Evolutionary conservation across 2,329 filamentous ascomycete genomes (phyloP).

Genomic region (Ascocoryne sarcoides): DNA sequence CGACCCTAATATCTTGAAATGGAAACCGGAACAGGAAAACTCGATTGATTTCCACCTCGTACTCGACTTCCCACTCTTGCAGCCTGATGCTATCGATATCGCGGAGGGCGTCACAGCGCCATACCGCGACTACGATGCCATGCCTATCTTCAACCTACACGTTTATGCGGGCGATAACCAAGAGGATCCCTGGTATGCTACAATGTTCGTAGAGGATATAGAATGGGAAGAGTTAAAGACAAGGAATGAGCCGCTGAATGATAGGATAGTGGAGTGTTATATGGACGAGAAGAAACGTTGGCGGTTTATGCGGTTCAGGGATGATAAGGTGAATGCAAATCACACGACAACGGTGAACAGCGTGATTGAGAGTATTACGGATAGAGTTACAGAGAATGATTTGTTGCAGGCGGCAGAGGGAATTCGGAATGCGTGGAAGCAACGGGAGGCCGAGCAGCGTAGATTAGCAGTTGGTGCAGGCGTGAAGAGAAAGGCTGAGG

Average conservation of each 20-base stretch:
- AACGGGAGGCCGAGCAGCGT: conserved; percentile 16
- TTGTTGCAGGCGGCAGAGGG: conserved; percentile 57
- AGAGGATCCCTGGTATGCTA: conserved; percentile 45
- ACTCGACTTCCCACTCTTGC: conserved; percentile 64
- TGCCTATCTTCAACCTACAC: conserved; percentile 65
- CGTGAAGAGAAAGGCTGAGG: conserved; percentile 23
- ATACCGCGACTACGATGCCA: conserved; percentile 69
- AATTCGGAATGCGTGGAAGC: conserved; percentile 78
- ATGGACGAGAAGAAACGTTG: conserved; percentile 68
- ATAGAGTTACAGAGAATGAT: conserved; percentile 76
- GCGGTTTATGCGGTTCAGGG: conserved; percentile 82
- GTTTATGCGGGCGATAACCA: conserved; percentile 55
- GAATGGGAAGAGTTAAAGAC: conserved; percentile 82
- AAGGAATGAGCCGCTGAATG: conserved; percentile 67
- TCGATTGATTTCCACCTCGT: conserved; percentile 84
- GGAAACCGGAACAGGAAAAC: conserved; percentile 94
- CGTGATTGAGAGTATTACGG: conserved; percentile 82
- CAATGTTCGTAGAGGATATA: conserved; percentile 58
- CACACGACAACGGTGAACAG: conserved; percentile 76
- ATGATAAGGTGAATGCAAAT: conserved; percentile 89
- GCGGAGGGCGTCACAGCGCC: conserved; percentile 55
- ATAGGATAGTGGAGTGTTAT: conserved; percentile 83
- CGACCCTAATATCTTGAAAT: conserved; percentile 89
- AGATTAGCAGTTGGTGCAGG: no score
- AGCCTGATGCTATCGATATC: conserved; percentile 59